Percentiles rank a stretch among this genome's conserved stretches.
phyloP scores from a whole-genome alignment of 352 stramenopile genomes.

The Globisporangium solare region DNA sequence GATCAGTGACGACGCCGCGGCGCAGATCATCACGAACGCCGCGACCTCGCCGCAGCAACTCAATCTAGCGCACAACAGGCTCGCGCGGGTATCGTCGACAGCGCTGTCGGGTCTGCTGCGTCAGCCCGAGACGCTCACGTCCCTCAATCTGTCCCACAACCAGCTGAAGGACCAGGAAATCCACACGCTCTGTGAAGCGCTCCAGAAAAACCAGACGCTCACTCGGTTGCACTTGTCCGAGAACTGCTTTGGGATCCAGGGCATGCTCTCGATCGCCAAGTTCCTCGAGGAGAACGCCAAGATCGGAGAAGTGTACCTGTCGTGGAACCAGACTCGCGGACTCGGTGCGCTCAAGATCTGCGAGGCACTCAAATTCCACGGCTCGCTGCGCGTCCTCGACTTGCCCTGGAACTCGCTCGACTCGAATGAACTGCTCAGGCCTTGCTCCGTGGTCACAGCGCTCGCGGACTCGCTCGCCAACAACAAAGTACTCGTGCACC shows the following conservation, averaged over 20 bases:
- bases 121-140: conserved; percentile 42
- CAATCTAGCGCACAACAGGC: conserved; percentile 60
- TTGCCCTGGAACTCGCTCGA: conserved; percentile 76
- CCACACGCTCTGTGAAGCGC: conserved; percentile 63
- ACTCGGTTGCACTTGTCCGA: conserved; percentile 63
- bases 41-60: conserved; percentile 39
- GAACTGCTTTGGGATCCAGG: conserved; percentile 56
- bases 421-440: conserved; percentile 40
- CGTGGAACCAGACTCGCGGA: conserved; percentile 70
- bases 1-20: conserved; percentile 54
- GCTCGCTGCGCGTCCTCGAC: conserved; percentile 60
- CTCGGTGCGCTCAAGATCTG: conserved; percentile 68
- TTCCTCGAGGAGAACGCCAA: conserved; percentile 73
- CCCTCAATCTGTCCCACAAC: conserved; percentile 68
- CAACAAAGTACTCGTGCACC: conserved; percentile 68
- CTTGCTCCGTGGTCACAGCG: conserved; percentile 43
- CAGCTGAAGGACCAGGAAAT: conserved; percentile 56
- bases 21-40: conserved; percentile 40
- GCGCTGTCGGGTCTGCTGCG: conserved; percentile 39
- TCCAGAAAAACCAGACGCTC: conserved; percentile 68
- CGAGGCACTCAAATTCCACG: conserved; percentile 70
- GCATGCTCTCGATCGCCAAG: conserved; percentile 60
- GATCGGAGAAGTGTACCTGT: conserved; percentile 74
- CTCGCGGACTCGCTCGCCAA: conserved; percentile 62
- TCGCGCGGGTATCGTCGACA: conserved; percentile 30